Base-by-base conservation (phyloP, 2,329 filamentous ascomycete genomes). In the Sarocladium oryzae region DNA sequence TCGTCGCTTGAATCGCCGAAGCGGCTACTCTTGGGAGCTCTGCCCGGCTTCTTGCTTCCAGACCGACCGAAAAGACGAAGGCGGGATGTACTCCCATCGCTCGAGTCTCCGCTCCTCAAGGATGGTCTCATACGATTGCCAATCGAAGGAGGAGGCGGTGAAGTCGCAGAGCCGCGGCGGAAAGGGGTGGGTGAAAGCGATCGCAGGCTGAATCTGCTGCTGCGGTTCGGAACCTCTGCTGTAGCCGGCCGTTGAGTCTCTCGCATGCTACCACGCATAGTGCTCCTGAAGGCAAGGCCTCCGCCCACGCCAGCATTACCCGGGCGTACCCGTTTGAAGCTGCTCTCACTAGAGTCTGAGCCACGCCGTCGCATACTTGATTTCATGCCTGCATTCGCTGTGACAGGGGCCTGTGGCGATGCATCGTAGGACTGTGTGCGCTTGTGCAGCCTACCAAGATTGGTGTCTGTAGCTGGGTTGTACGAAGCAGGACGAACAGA, bases 291-390 rank as follows among this genome's bases (percentile, higher is more conserved):
- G 1, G 72, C 77, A 50, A 82, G 78, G 0, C 75, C 74, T 38
- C 74, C 67, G 5, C 11, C 16, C 28, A 20, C 33, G 9, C 30
- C 18, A 36, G 68, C 67, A 5, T 66, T 63, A 49, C 70, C 63
- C 33, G 76, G 69, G 54, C 79, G 77, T 38, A 73, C 68, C 24
- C 88, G 84, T 61, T 81, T 86, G 71, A 96, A 96, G 63, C 89
- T 95, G 68, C 88, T 95, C 40, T 88, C 84, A 60, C 85, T 89
- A 24, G 79, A 84, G 57, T 83, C 81, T 0, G 84, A 87, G 16
- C 70, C 74, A 9, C 72, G 77, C 2, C 84, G 77, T 52, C 71
- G 69, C 8, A 81, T 66, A 4, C 60, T 58, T 11, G 73, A 60
- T 38, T 63, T 65, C 30, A 60, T 53, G 23, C 55, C 51, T 33